phyloP scores from a whole-genome alignment of 1,284 basidiomycete species.

The Heterobasidion occidentale region DNA sequence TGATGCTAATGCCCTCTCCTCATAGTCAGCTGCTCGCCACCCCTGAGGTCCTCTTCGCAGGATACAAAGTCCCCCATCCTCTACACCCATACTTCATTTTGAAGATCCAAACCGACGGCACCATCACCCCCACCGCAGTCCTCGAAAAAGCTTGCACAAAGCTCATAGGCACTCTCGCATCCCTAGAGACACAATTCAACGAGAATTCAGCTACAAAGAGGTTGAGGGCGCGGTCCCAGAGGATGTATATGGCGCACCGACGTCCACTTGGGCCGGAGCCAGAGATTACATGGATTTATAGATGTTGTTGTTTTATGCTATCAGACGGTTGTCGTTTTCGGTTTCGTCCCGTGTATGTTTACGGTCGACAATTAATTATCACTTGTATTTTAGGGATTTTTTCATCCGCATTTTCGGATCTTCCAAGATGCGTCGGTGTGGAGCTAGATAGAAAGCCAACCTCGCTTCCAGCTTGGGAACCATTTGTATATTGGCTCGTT shows the following conservation, averaged over 20 bases:
- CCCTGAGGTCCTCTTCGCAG: constrained; percentile 87
- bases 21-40: constrained; percentile 79
- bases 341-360: neutral
- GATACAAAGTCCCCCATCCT: constrained; percentile 97
- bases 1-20: neutral
- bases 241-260: constrained; percentile 49
- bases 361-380: neutral
- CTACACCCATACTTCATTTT: constrained; percentile 90
- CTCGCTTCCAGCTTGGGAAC: too few relatives aligned
- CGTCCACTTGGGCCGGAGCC: constrained; percentile 30
- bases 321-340: neutral
- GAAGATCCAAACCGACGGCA: constrained; percentile 94
- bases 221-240: constrained; percentile 47
- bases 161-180: constrained; percentile 71
- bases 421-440: too few relatives aligned
- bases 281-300: constrained; percentile 68
- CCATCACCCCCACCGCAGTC: constrained; percentile 74
- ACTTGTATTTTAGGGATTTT: neutral
- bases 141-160: constrained; percentile 82
- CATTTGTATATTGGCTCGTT: too few relatives aligned
- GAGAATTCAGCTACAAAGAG: constrained; percentile 71
- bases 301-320: neutral
- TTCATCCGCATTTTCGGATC: too few relatives aligned
- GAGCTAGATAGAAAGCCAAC: too few relatives aligned
- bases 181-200: constrained; percentile 68